Base-by-base conservation (phyloP, 179 eudicot species). In the Carnegiea gigantea region DNA sequence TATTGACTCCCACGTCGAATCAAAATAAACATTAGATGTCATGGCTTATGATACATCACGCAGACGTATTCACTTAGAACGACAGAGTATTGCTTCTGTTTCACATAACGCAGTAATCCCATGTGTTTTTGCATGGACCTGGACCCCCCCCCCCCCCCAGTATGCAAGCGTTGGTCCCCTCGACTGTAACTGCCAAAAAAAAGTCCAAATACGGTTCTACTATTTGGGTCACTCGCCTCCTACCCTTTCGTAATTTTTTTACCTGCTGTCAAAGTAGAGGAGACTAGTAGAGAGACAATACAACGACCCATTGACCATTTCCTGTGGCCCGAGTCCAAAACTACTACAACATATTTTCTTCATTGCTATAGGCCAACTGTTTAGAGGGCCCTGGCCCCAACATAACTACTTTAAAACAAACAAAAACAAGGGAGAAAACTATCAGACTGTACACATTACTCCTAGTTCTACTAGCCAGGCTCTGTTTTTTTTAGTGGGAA, bases 181-280 rank as follows among this genome's bases (percentile, higher is more conserved):
- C 44, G 54, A 30, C 36, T 17, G 54, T 18, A 59, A 49, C 17
- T 33, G 51, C 15, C n/a, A 48, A 59, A 67, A 68, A 68, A 18
- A 59, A 64, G 38, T 65, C 57, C 76, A 77, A 38, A 81, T 44
- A 62, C 75, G 12, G 80, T 3, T 17, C 30, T 6, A 49, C 73
- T 62, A 81, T 43, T 7, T 81, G 82, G 81, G 80, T 77, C 65
- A 54, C 17, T 30, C 51, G 43, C 57, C 81, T 33, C 49, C 26
- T n/a, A 12, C 43, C 44, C 76, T 1, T 44, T 24, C 30, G 24
- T 15, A 70, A 60, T 36, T 72, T 38, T 36, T 64, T 26, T n/a
- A 60, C 65, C 2, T 67, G 71, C 17, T 28, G 30, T 28, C 30
- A 28, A 28, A 28, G 30, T 28, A 28, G 30, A 28, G 0, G 30